A percentile compares a stretch with the other conserved stretches of the same genome.
Conservation (phyloP, 108 stramenopile species). For the Tribonema minus region DNA sequence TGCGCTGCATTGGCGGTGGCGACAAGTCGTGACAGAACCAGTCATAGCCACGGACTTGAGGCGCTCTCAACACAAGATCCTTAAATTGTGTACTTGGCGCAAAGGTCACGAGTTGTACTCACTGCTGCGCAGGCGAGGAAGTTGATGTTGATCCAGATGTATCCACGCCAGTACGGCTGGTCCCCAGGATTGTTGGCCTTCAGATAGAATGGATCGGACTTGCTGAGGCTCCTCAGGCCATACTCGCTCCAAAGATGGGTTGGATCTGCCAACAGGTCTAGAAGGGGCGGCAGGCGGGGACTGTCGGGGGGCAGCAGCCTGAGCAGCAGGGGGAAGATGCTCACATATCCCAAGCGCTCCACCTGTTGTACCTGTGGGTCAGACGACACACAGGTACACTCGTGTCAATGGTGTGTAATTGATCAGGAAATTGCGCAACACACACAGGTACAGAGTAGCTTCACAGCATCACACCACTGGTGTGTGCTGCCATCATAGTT, state of each 20-base stretch:
- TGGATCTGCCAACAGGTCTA: slow-evolving; percentile 31
- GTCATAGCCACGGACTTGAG: no score
- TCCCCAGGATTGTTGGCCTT: slow-evolving; percentile 54
- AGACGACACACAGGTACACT: no score
- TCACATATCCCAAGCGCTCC: slow-evolving; percentile 40
- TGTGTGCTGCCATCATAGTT: no score
- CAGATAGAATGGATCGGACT: slow-evolving; percentile 40
- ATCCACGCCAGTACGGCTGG: slow-evolving; percentile 61
- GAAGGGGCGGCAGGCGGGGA: slow-evolving; percentile 20
- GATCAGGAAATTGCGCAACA: no score
- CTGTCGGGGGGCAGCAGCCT: slow-evolving; percentile 43
- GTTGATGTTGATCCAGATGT: slow-evolving; percentile 61
- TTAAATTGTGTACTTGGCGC: no score
- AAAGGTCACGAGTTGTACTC: no score
- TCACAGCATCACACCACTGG: no score
- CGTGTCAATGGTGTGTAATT: no score
- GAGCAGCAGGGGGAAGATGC: slow-evolving; percentile 50
- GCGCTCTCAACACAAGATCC: no score
- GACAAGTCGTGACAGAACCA: no score
- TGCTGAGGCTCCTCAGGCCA: slow-evolving; percentile 53
- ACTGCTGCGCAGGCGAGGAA: slow-evolving; percentile 49
- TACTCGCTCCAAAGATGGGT: slow-evolving; percentile 48
- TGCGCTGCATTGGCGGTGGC: no score
- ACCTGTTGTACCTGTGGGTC: background rate
- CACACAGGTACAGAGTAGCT: no score